phyloP scores from a whole-genome alignment of 169 alveolate genomes.

The Plasmodium gaboni region DNA sequence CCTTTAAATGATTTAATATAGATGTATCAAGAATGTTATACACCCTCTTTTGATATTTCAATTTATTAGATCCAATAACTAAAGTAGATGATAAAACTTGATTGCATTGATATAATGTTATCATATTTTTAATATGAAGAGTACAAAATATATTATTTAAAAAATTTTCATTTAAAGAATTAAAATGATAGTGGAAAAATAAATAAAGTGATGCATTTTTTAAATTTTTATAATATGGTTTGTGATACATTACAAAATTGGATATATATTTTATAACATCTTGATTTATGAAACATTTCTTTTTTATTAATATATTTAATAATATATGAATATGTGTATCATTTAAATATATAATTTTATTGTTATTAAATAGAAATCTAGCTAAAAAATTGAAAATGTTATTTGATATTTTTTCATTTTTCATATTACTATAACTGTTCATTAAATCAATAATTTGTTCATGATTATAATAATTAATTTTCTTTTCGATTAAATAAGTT shows the following conservation, averaged over 20 bases:
- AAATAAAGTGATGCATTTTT: slow-evolving; percentile 33
- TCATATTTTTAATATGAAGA: neutral
- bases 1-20: slow-evolving; percentile 5
- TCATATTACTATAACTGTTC: slow-evolving; percentile 33
- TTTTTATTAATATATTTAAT: slow-evolving; percentile 31
- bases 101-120: slow-evolving; percentile 14
- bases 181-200: slow-evolving; percentile 53
- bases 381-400: slow-evolving; percentile 31
- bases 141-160: slow-evolving; percentile 29
- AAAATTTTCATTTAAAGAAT: slow-evolving; percentile 10
- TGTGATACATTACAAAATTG: slow-evolving; percentile 43
- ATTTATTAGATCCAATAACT: slow-evolving; percentile 6
- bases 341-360: slow-evolving; percentile 49
- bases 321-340: slow-evolving; percentile 29
- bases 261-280: slow-evolving; percentile 34
- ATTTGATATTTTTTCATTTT: slow-evolving; percentile 33
- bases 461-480: slow-evolving; percentile 41
- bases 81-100: slow-evolving; percentile 36
- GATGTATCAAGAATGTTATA: slow-evolving; percentile 22
- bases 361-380: slow-evolving; percentile 49
- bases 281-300: slow-evolving; percentile 35
- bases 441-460: slow-evolving; percentile 29
- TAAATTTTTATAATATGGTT: slow-evolving; percentile 56
- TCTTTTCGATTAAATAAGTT: slow-evolving; percentile 31
- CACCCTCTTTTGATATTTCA: slow-evolving; percentile 29